Evolutionary conservation across 176 grass and related monocot species (phyloP).

Genomic region (Rhynchospora tenuis): DNA sequence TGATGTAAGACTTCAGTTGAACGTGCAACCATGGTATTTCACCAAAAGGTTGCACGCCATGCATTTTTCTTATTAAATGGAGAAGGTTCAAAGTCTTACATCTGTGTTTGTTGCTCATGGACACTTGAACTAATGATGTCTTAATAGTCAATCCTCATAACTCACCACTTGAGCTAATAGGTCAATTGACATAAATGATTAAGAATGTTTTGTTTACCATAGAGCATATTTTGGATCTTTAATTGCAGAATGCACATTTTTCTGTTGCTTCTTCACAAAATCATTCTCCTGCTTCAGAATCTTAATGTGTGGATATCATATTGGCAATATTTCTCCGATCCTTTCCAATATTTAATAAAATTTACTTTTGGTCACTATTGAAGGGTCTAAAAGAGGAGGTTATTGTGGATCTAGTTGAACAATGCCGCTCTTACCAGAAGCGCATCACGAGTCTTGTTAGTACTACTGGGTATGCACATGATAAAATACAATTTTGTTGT

Average conservation of each 20-base stretch:
- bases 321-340: background rate
- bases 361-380: conserved; percentile 25
- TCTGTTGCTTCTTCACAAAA: background rate
- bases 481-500: background rate
- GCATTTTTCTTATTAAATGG: conserved; percentile 22
- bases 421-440: conserved; percentile 77
- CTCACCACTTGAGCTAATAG: background rate
- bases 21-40: background rate
- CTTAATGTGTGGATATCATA: background rate
- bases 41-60: background rate
- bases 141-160: background rate
- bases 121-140: background rate
- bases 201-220: background rate
- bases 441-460: conserved; percentile 82
- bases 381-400: conserved; percentile 89
- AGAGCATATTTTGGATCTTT: background rate
- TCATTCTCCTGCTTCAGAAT: background rate
- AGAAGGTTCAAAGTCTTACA: background rate
- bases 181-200: background rate
- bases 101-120: background rate
- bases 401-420: conserved; percentile 84
- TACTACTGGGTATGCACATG: conserved; percentile 54
- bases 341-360: background rate
- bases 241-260: background rate
- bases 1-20: background rate